Evolutionary conservation across 1,139 yeast genomes (phyloP).

Genomic region (Taphrina confusa): DNA sequence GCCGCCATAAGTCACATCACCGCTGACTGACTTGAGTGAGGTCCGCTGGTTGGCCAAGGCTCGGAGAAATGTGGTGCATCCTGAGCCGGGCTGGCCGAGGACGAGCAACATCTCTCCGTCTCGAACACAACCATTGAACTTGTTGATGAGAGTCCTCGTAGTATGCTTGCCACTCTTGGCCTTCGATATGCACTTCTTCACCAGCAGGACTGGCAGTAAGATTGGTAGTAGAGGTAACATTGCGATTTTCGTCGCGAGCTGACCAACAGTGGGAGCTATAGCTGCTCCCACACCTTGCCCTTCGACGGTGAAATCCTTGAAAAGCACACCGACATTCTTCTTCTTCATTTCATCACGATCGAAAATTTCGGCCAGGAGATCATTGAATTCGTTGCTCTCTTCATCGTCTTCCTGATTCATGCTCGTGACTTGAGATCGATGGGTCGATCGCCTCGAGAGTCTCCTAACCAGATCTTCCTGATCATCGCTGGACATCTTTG

Average conservation of each 20-base stretch:
- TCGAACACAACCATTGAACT: conserved; percentile 51
- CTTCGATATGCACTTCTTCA: conserved; percentile 8
- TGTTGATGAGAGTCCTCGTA: conserved; percentile 46
- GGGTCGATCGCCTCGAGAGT: conserved; percentile 24
- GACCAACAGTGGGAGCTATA: conserved; percentile 54
- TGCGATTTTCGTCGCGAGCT: conserved; percentile 44
- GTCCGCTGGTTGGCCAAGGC: conserved; percentile 60
- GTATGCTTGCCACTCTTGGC: conserved; percentile 2
- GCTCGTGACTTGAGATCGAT: background rate
- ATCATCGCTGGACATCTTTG: conserved; percentile 17
- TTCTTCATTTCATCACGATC: conserved; percentile 34
- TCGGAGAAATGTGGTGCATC: conserved; percentile 55
- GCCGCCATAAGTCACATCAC: conserved; percentile 34
- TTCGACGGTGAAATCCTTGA: conserved; percentile 52
- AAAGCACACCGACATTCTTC: conserved; percentile 52
- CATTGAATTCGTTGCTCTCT: conserved; percentile 20
- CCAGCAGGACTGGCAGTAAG: conserved; percentile 8
- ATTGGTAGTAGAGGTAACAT: conserved; percentile 22
- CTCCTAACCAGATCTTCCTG: conserved; percentile 11
- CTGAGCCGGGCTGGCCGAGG: conserved; percentile 68
- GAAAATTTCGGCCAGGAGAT: conserved; percentile 26
- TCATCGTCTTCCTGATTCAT: background rate
- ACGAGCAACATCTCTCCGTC: conserved; percentile 60
- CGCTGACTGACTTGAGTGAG: conserved; percentile 52
- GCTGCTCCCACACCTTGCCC: conserved; percentile 60